Conservation (phyloP, 2,329 filamentous ascomycete species). For the Talaromyces amestolkiae region DNA sequence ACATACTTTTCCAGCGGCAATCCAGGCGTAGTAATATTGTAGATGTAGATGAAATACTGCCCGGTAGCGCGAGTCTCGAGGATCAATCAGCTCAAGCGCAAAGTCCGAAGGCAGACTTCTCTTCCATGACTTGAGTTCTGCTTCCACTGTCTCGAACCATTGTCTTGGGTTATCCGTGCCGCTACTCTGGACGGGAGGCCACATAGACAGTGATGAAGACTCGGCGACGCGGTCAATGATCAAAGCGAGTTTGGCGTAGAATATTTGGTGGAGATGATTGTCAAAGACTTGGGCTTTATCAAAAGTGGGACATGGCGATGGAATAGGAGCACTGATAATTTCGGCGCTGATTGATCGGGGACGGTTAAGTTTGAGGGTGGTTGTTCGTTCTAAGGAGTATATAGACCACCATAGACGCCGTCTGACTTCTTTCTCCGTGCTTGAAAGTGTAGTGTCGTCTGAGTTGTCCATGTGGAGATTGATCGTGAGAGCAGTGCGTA, state of each 20-base stretch:
- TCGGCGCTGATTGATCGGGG: neutral
- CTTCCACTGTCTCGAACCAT: constrained; percentile 19
- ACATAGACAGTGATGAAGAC: constrained; percentile 3
- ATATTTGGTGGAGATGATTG: constrained; percentile 36
- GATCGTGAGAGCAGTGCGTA: constrained; percentile 54
- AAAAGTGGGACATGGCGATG: constrained; percentile 20
- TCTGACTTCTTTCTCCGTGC: constrained; percentile 21
- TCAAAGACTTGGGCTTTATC: constrained; percentile 31
- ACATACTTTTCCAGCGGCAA: constrained; percentile 37
- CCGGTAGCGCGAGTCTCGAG: constrained; percentile 31
- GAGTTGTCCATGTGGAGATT: constrained; percentile 41
- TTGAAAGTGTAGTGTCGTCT: constrained; percentile 24
- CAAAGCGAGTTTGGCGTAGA: constrained; percentile 29
- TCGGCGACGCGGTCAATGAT: constrained; percentile 34
- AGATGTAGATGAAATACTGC: constrained; percentile 37
- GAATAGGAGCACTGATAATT: neutral
- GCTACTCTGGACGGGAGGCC: constrained; percentile 4
- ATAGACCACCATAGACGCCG: neutral
- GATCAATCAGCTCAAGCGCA: constrained; percentile 29
- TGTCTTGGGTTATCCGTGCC: constrained; percentile 13
- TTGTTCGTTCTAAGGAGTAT: constrained; percentile 18
- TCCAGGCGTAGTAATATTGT: constrained; percentile 41
- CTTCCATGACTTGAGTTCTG: constrained; percentile 35
- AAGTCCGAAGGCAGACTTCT: constrained; percentile 28
- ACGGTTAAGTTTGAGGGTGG: constrained; percentile 20